Percentiles rank a stretch among this genome's conserved stretches.
phyloP scores from a whole-genome alignment of 2,329 filamentous ascomycete genomes.

The Exophiala dermatitidis region DNA sequence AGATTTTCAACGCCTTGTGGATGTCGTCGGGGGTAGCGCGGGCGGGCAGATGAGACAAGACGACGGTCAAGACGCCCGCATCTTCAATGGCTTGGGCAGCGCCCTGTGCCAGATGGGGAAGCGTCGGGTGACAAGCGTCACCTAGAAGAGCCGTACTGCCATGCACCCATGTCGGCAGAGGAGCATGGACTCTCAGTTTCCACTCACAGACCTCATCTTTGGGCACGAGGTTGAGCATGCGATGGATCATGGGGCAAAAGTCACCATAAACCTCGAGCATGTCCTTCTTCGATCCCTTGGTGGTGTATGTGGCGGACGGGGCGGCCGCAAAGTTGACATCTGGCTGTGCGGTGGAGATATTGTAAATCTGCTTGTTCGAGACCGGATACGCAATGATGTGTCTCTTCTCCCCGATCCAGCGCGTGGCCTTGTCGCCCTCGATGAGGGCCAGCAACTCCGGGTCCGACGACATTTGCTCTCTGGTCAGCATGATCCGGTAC shows the following conservation, averaged over 20 bases:
- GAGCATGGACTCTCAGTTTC: slow-evolving; percentile 56
- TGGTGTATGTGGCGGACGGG: slow-evolving; percentile 56
- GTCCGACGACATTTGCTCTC: slow-evolving; percentile 40
- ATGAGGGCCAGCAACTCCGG: slow-evolving; percentile 51
- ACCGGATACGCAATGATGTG: slow-evolving; percentile 64
- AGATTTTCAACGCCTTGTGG: slow-evolving; percentile 48
- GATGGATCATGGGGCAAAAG: slow-evolving; percentile 55
- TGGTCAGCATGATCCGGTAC: slow-evolving; percentile 49
- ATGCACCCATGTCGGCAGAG: slow-evolving; percentile 55
- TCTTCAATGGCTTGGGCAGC: slow-evolving; percentile 61
- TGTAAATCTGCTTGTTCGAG: slow-evolving; percentile 54
- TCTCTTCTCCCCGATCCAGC: slow-evolving; percentile 60
- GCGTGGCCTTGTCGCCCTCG: slow-evolving; percentile 49
- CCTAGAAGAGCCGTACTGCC: slow-evolving; percentile 49
- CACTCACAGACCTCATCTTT: slow-evolving; percentile 62
- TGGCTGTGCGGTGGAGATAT: too few species aligned
- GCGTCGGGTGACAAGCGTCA: slow-evolving; percentile 56
- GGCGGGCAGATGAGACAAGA: slow-evolving; percentile 42
- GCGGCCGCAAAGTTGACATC: slow-evolving; percentile 53
- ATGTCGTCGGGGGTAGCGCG: slow-evolving; percentile 40
- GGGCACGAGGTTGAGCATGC: slow-evolving; percentile 55
- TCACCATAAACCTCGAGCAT: slow-evolving; percentile 55
- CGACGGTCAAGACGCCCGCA: slow-evolving; percentile 49
- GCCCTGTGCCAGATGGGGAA: slow-evolving; percentile 58
- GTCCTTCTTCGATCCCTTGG: slow-evolving; percentile 51